Evolutionary conservation across 176 grass and related monocot genomes (phyloP).

Genomic region (Poa annua): DNA sequence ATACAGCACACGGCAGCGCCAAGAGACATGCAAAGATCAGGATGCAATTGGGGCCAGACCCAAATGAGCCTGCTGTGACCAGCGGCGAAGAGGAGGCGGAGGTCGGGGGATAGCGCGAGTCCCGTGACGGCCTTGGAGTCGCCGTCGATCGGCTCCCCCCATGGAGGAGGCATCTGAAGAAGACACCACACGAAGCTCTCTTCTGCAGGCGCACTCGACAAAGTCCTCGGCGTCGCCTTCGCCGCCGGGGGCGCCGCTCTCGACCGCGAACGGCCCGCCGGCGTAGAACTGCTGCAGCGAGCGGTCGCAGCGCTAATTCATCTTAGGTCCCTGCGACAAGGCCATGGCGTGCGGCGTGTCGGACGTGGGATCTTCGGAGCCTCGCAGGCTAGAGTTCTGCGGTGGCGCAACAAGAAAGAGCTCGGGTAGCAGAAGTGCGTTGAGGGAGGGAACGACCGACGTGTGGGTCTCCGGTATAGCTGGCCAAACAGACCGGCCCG

Average conservation of each 20-base stretch:
- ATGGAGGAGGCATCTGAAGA: conserved; percentile 58
- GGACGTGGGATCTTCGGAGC: conserved; percentile 27
- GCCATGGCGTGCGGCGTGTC: conserved; percentile 23
- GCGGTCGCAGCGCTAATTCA: conserved; percentile 69
- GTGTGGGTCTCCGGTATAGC: no score
- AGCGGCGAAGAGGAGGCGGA: conserved; percentile 69
- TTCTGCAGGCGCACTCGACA: conserved; percentile 82
- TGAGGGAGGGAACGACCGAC: background rate
- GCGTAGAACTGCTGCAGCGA: conserved; percentile 89
- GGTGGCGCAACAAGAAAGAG: no score
- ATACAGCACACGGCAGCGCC: background rate
- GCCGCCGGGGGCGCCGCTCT: background rate
- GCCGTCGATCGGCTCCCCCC: conserved; percentile 23
- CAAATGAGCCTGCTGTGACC: conserved; percentile 77
- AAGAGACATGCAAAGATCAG: background rate
- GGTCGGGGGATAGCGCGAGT: conserved; percentile 66
- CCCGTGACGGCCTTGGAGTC: conserved; percentile 69
- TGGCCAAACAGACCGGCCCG: no score
- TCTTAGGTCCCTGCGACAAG: conserved; percentile 38
- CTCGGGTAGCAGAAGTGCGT: no score
- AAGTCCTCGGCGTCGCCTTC: conserved; percentile 50
- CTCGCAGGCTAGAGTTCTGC: conserved; percentile 36
- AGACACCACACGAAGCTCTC: conserved; percentile 70
- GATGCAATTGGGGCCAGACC: conserved; percentile 76
- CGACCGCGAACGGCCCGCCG: conserved; percentile 74